Evolutionary conservation across 1,139 yeast genomes (phyloP), one percentile per base, ranked within the genome.

Genomic region (Meyerozyma smithsonii): DNA sequence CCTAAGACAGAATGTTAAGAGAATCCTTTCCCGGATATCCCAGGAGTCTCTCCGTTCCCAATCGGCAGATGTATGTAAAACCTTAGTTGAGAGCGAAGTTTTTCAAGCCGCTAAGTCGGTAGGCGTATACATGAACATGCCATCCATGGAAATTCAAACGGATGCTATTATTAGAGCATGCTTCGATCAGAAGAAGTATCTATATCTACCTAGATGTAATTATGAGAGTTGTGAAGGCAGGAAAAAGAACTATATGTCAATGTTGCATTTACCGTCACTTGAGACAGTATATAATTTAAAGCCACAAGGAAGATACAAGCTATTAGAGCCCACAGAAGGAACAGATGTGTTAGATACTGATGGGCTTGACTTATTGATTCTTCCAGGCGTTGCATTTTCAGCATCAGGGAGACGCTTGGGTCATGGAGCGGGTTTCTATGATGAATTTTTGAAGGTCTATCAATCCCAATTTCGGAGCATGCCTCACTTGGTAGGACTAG

Each of bases 351-450:
- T 77, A 47, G 48, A 50, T 10, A 40, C 56, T 0, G 81, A 62
- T 0, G 58, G 75, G 0, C 59, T 92, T 23, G 97, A 90, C 50
- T 53, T 89, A 20, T 66, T 92, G 7, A 61, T 92, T 2, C 68
- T 92, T 0, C 98, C 97, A 0, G 97, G 95, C 0, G 82, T 92
- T 1, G 96, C 88, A 1, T 90, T 87, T 56, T 72, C 84, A 3
- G 49, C 44, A 1, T 39, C 50, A 7, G 77, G 81, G 38, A 64
- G 69, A 25, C 61, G 98, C 42, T 58, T 92, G 40, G 98, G 97
- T 0, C 96, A 89, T 57, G 98, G 98, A 1, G 94, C 83, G 8
- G 98, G 97, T 0, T 89, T 77, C 59, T 92, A 92, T 58, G 97
- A 92, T 58, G 87, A 82, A 48, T 90, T 78, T 55, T 69, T 88